phyloP scores from a whole-genome alignment of 306 rosid species.

The Trifolium pratense region DNA sequence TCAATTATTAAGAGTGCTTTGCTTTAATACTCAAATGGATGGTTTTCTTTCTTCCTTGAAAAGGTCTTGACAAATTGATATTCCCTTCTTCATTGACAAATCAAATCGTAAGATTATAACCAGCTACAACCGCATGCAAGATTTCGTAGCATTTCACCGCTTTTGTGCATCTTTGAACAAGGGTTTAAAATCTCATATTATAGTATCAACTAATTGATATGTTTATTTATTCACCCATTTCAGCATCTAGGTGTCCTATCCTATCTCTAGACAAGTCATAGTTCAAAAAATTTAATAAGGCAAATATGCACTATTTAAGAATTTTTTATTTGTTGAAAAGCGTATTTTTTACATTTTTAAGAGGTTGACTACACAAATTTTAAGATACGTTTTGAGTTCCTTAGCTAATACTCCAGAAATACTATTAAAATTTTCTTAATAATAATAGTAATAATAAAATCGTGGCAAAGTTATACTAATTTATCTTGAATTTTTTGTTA shows the following conservation, averaged over 20 bases:
- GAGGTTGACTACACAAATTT: too few relatives aligned
- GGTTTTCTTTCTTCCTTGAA: background rate
- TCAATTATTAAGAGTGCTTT: background rate
- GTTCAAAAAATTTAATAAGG: background rate
- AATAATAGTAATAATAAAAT: too few relatives aligned
- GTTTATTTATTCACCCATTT: background rate
- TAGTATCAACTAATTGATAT: background rate
- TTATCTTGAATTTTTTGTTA: too few relatives aligned
- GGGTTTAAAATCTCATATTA: background rate
- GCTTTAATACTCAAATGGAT: background rate
- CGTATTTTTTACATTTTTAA: too few relatives aligned
- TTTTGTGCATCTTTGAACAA: background rate
- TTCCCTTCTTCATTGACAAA: conserved; percentile 1
- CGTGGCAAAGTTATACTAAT: too few relatives aligned
- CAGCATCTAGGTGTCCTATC: background rate
- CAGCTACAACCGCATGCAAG: conserved; percentile 3
- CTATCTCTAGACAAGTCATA: background rate
- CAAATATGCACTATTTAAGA: too few relatives aligned
- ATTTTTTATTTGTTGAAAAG: too few relatives aligned
- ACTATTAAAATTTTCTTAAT: too few relatives aligned
- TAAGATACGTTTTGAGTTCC: too few relatives aligned
- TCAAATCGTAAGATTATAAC: conserved; percentile 3
- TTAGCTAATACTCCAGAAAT: too few relatives aligned
- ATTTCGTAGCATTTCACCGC: background rate
- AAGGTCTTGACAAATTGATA: background rate